phyloP scores from a whole-genome alignment of 1,139 yeast genomes.

The Geotrichum carabidarum region DNA sequence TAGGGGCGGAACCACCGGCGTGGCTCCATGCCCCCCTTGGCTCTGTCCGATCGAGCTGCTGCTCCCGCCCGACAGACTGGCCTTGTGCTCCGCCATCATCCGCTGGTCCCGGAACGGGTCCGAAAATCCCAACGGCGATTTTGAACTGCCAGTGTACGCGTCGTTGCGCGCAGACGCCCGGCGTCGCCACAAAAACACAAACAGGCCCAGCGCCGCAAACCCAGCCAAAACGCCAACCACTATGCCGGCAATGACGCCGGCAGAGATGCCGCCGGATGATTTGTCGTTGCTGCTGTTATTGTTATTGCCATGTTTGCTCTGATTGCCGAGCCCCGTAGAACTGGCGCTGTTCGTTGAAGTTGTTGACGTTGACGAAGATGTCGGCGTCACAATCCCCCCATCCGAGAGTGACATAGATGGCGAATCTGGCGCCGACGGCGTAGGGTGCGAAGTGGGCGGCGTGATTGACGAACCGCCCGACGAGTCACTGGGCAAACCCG shows the following conservation, averaged over 20 bases:
- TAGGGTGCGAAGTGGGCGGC: slow-evolving; percentile 7
- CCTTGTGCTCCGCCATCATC: slow-evolving; percentile 19
- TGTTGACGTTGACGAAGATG: slow-evolving; percentile 4
- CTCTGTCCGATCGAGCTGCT: slow-evolving; percentile 18
- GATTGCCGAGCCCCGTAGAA: slow-evolving; percentile 6
- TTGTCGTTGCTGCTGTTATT: slow-evolving; percentile 2
- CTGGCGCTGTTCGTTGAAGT: slow-evolving; percentile 2
- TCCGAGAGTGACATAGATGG: slow-evolving; percentile 11
- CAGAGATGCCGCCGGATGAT: slow-evolving; percentile 24
- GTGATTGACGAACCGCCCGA: slow-evolving; percentile 17
- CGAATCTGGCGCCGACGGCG: slow-evolving; percentile 11
- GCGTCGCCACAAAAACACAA: slow-evolving; percentile 47
- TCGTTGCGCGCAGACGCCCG: slow-evolving; percentile 39
- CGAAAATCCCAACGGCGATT: slow-evolving; percentile 27
- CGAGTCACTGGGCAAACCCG: slow-evolving; percentile 16
- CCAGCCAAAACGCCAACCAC: slow-evolving; percentile 34
- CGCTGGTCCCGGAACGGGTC: slow-evolving; percentile 27
- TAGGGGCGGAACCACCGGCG: slow-evolving; percentile 17
- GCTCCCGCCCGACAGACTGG: slow-evolving; percentile 17
- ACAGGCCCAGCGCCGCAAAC: slow-evolving; percentile 43
- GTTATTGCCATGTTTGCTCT: not conserved
- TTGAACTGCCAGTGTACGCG: slow-evolving; percentile 38
- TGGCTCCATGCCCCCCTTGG: slow-evolving; percentile 8
- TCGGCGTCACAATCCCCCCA: slow-evolving; percentile 12
- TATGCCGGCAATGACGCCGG: slow-evolving; percentile 36